phyloP scores from a whole-genome alignment of 2,329 filamentous ascomycete species.

The Polychaeton citri region DNA sequence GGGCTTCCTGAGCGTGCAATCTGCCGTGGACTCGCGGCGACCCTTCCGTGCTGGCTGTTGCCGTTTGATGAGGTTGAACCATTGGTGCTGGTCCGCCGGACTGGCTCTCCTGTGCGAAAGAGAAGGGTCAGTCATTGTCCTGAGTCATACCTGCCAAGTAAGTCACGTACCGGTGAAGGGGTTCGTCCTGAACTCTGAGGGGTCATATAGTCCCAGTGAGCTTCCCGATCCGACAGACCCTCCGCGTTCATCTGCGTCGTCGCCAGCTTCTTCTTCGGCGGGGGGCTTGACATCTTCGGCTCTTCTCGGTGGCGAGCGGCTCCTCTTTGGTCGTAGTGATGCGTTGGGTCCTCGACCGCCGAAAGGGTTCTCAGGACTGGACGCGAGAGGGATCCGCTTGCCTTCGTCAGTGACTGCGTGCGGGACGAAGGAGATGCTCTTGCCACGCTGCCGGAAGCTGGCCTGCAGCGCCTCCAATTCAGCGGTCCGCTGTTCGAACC shows the following conservation, averaged over 20 bases:
- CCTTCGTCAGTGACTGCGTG: conserved; percentile 21
- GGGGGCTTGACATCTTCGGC: conserved; percentile 14
- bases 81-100: conserved; percentile 10
- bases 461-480: conserved; percentile 21
- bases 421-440: conserved; percentile 19
- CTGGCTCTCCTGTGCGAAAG: conserved; percentile 10
- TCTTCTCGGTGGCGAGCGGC: conserved; percentile 16
- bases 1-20: conserved; percentile 11
- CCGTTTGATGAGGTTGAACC: conserved; percentile 3
- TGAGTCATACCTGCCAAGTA: too few species aligned
- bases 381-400: conserved; percentile 15
- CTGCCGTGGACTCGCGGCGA: too few species aligned
- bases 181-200: conserved; percentile 16
- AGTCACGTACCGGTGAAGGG: conserved; percentile 21
- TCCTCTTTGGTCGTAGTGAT: conserved; percentile 1
- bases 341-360: conserved; percentile 3
- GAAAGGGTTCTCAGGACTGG: conserved; percentile 8
- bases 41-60: too few species aligned
- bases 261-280: conserved; percentile 15
- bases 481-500: conserved; percentile 18
- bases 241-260: conserved; percentile 6
- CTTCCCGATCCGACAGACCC: conserved; percentile 4
- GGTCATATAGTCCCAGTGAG: conserved; percentile 9
- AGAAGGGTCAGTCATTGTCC: too few species aligned
- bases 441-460: conserved; percentile 18